phyloP scores from a whole-genome alignment of 768 basidiomycete genomes.

The Hydnomerulius pinastri region DNA sequence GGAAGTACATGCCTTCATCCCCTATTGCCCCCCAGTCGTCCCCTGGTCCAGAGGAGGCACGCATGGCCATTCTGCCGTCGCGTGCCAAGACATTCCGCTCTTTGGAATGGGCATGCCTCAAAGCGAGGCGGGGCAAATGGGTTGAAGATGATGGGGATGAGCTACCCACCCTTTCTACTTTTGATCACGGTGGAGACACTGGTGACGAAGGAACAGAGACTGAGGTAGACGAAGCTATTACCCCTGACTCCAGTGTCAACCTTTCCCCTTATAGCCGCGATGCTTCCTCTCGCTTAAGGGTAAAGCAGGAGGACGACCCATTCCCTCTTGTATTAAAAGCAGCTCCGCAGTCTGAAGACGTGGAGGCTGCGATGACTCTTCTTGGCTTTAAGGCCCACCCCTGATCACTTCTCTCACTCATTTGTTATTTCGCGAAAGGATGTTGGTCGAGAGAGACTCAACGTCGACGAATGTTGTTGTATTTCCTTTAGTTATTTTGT shows the following conservation, averaged over 20 bases:
- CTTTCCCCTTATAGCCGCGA: constrained; percentile 7
- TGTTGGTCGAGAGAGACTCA: too few relatives aligned
- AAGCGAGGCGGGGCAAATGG: constrained; percentile 34
- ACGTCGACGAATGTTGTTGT: constrained; percentile 18
- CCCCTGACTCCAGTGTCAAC: constrained; percentile 12
- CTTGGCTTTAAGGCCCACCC: constrained; percentile 32
- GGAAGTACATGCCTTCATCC: constrained; percentile 33
- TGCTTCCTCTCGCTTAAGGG: not conserved
- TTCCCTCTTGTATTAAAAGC: constrained; percentile 1
- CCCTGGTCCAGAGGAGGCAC: constrained; percentile 25
- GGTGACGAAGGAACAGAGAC: constrained; percentile 16
- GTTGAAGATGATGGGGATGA: constrained; percentile 22
- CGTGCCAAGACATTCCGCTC: constrained; percentile 50
- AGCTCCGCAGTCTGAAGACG: constrained; percentile 30
- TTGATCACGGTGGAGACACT: constrained; percentile 2
- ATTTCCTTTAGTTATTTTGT: constrained; percentile 29
- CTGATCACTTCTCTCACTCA: constrained; percentile 1
- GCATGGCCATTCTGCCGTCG: constrained; percentile 25
- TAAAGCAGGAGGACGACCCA: not conserved
- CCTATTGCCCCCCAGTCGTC: constrained; percentile 20
- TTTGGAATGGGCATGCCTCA: constrained; percentile 76
- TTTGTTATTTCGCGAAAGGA: not conserved
- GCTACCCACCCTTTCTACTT: constrained; percentile 8
- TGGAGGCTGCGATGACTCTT: constrained; percentile 39
- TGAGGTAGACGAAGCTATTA: constrained; percentile 16